phyloP scores from a whole-genome alignment of 2,329 filamentous ascomycete species.

The Ophiosphaerella narmari region DNA sequence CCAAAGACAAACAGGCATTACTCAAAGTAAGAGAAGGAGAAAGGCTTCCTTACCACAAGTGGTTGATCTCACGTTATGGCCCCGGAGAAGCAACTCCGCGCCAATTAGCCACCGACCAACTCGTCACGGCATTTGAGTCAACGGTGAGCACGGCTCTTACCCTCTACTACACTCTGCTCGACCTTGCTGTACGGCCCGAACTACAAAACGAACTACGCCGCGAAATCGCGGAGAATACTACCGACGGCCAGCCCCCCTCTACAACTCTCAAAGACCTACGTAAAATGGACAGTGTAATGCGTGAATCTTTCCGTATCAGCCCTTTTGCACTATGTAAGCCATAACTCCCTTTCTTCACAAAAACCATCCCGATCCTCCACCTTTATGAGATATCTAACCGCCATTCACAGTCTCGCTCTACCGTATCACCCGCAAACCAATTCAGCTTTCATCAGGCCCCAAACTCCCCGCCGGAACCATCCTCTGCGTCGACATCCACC shows the following conservation, averaged over 20 bases:
- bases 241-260: background rate
- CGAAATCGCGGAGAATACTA: background rate
- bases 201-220: background rate
- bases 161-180: background rate
- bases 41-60: background rate
- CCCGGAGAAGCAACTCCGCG: background rate
- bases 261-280: background rate
- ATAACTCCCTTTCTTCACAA: background rate
- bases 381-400: background rate
- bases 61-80: background rate
- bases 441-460: background rate
- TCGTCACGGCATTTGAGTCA: background rate
- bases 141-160: background rate
- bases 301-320: background rate
- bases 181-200: background rate
- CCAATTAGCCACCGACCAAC: background rate
- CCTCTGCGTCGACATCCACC: background rate
- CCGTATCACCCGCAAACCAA: background rate
- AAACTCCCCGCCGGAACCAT: background rate
- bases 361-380: background rate
- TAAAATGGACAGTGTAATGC: background rate
- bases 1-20: background rate
- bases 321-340: background rate
- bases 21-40: background rate
- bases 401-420: background rate